Conservation (phyloP, 2,329 filamentous ascomycete genomes). For the Xylogone sp. region DNA sequence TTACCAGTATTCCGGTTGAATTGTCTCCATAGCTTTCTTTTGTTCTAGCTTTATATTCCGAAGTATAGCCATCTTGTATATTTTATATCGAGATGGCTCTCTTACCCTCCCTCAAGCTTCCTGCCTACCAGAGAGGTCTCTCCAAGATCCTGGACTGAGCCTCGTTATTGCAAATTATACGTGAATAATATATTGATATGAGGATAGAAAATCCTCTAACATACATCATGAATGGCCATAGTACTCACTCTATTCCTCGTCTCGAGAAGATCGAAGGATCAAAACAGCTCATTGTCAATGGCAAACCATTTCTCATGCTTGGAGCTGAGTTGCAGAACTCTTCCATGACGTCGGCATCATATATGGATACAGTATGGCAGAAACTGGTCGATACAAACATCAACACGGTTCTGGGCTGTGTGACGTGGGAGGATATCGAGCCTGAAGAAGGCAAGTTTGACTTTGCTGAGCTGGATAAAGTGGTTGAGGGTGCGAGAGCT, state of each 20-base stretch:
- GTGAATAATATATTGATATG: background rate
- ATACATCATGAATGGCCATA: slow-evolving; percentile 10
- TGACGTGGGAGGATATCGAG: slow-evolving; percentile 36
- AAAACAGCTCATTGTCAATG: slow-evolving; percentile 33
- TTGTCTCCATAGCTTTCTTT: too few species aligned
- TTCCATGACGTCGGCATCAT: slow-evolving; percentile 29
- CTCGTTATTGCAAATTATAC: background rate
- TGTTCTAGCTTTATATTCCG: background rate
- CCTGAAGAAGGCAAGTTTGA: slow-evolving; percentile 31
- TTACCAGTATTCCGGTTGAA: too few species aligned
- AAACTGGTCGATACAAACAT: slow-evolving; percentile 30
- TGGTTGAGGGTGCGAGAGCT: slow-evolving; percentile 26
- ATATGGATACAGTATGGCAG: slow-evolving; percentile 26
- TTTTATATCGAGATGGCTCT: background rate
- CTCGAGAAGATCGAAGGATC: slow-evolving; percentile 12
- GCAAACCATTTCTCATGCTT: slow-evolving; percentile 32
- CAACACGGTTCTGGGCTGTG: slow-evolving; percentile 34
- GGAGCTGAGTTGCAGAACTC: slow-evolving; percentile 35
- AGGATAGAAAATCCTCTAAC: background rate
- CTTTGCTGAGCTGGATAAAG: slow-evolving; percentile 31
- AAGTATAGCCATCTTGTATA: background rate
- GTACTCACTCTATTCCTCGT: slow-evolving; percentile 13
- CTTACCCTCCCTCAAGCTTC: background rate
- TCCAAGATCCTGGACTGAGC: background rate
- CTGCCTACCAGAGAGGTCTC: background rate